Percentiles rank a stretch among this genome's conserved stretches.
These are phyloP conservation scores for Vararia minispora DNA, from an alignment of 768 basidiomycete genomes.

Conservation along the genomic window DNA sequence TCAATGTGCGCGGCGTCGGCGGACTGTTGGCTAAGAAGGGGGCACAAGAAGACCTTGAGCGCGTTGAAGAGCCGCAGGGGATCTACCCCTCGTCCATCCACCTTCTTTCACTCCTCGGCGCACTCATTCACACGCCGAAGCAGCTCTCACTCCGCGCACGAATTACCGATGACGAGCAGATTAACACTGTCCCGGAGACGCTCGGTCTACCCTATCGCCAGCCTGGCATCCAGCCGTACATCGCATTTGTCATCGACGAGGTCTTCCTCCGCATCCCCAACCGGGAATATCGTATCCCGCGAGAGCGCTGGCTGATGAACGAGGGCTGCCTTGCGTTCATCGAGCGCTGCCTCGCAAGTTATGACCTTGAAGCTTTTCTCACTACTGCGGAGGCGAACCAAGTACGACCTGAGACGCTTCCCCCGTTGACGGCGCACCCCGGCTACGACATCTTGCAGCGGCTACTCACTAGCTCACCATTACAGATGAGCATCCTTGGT, in stretches of 20 bases:
- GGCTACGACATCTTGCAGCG: slow-evolving; percentile 82
- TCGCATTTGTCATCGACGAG: slow-evolving; percentile 81
- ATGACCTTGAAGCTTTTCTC: slow-evolving; percentile 67
- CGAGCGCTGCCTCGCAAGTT: slow-evolving; percentile 73
- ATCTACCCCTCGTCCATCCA: slow-evolving; percentile 85
- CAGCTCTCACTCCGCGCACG: slow-evolving; percentile 51
- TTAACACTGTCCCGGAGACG: slow-evolving; percentile 69
- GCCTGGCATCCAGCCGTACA: slow-evolving; percentile 74
- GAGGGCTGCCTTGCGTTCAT: slow-evolving; percentile 78
- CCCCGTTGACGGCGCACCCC: slow-evolving; percentile 61
- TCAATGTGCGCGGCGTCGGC: slow-evolving; percentile 53
- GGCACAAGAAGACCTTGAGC: slow-evolving; percentile 79
- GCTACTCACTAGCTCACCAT: slow-evolving; percentile 55
- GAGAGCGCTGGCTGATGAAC: slow-evolving; percentile 80
- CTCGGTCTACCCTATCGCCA: slow-evolving; percentile 73
- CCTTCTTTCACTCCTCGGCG: slow-evolving; percentile 72
- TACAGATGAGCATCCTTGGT: slow-evolving; percentile 65
- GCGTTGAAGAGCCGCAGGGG: slow-evolving; percentile 69
- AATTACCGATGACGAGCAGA: slow-evolving; percentile 43
- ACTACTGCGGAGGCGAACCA: slow-evolving; percentile 41
- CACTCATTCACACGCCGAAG: slow-evolving; percentile 77
- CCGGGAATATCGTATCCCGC: slow-evolving; percentile 63
- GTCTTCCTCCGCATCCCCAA: slow-evolving; percentile 70
- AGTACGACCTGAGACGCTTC: slow-evolving; percentile 39
- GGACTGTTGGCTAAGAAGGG: slow-evolving; percentile 53